Base-by-base conservation (phyloP, 768 basidiomycete genomes). In the Pisolithus albus region DNA sequence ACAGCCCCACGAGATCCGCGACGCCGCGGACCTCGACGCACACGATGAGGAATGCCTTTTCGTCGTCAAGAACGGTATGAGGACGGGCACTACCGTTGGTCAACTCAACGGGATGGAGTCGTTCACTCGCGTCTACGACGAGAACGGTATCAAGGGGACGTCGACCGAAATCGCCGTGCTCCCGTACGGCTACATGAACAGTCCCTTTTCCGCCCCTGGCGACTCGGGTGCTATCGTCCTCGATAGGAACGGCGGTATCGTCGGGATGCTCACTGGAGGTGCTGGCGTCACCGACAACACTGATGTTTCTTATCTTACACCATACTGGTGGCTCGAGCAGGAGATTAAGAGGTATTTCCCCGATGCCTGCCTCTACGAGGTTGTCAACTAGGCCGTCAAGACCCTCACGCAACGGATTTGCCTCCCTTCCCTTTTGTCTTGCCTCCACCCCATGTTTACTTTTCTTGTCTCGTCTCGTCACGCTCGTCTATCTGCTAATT, bases 261-360 rank as follows among this genome's bases (percentile, higher is more conserved):
- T 59, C 34, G 72, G 70, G 46, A 49, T 73, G n/a, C 58, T 71
- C 47, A 72, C 65, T 23, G 62, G 66, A 32, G 62, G 72, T 60
- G 24, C 52, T 46, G 70, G 70, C 37, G 55, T 58, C 46, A 49
- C 54, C 9, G 44, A 57, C 54, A 32, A 40, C 40, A 60, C 57
- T 26, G 65, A 71, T 52, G 52, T 67, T 5, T 68, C 72, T 28
- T 73, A 72, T 54, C 65, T 64, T 37, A 74, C 72, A 18, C 58
- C 70, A n/a, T 62, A 70, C 55, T 47, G 58, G 30, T 70, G 67
- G 67, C 57, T 68, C 54, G 64, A 61, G 61, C 23, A 54, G 58
- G 56, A 37, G 21, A 66, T 66, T 48, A 61, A 65, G 54, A 21
- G 24, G 58, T 40, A 26, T 10, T 60, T 64, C 47, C 61, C 64